phyloP scores from a whole-genome alignment of 78 protist genomes.

The Dictyostelium firmibasis region DNA sequence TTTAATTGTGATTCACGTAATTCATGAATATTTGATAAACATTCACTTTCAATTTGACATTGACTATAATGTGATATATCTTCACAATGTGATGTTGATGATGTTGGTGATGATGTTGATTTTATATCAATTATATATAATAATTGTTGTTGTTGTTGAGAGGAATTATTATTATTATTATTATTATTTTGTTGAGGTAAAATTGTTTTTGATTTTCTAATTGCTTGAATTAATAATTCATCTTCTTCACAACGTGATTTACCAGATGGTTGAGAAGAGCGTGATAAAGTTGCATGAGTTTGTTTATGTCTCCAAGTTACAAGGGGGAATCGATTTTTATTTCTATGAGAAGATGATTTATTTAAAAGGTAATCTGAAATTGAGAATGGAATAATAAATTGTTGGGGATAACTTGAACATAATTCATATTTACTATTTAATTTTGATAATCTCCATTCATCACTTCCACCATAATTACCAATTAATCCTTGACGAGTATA shows the following conservation, averaged over 20 bases:
- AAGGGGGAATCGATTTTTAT: conserved; percentile 88
- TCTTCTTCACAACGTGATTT: conserved; percentile 78
- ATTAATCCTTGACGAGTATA: conserved; percentile 57
- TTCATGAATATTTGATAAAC: conserved; percentile 89
- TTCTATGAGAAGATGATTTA: conserved; percentile 34
- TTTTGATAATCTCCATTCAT: conserved; percentile 60
- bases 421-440: conserved; percentile 58
- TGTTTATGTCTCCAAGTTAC: conserved; percentile 77
- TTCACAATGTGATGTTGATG: background rate
- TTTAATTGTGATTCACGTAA: conserved; percentile 75
- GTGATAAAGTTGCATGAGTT: conserved; percentile 80
- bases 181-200: background rate
- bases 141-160: background rate
- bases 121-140: conserved; percentile 85
- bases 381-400: conserved; percentile 74
- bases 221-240: conserved; percentile 66
- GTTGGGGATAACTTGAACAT: conserved; percentile 84
- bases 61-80: conserved; percentile 66
- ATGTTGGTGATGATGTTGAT: conserved; percentile 53
- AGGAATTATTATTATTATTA: background rate
- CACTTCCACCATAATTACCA: background rate
- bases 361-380: conserved; percentile 74
- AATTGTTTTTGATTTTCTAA: conserved; percentile 51
- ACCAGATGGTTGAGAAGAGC: conserved; percentile 61
- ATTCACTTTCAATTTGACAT: conserved; percentile 67